Conservation (phyloP, 441 rosid species). For the Sinapis alba region DNA sequence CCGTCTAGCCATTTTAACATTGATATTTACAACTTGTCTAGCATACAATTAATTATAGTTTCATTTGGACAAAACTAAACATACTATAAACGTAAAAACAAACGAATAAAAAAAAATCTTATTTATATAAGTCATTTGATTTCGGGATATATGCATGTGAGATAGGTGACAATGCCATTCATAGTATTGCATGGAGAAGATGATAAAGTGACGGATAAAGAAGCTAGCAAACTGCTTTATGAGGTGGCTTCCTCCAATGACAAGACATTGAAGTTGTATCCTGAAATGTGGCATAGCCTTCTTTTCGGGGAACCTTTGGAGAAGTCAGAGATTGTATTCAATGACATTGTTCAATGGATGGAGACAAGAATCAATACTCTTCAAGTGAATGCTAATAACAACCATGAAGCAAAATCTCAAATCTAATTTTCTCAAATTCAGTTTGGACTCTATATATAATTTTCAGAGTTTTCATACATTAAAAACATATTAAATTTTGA, state of each 20-base stretch:
- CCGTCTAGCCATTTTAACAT: too few relatives aligned
- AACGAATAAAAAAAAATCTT: not conserved
- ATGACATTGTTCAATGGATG: constrained; percentile 73
- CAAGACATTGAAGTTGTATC: constrained; percentile 76
- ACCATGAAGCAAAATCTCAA: constrained; percentile 13
- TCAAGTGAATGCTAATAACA: constrained; percentile 23
- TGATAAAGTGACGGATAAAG: constrained; percentile 70
- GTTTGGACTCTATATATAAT: not conserved
- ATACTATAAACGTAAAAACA: not conserved
- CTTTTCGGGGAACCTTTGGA: constrained; percentile 72
- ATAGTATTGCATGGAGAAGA: constrained; percentile 78
- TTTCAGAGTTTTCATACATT: too few relatives aligned
- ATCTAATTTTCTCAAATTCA: constrained; percentile 12
- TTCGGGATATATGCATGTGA: not conserved
- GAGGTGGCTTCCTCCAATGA: constrained; percentile 60
- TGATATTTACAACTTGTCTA: not conserved
- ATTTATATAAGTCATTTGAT: constrained; percentile 3
- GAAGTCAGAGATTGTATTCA: constrained; percentile 59
- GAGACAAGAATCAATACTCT: constrained; percentile 45
- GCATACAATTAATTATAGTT: not conserved
- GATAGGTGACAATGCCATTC: constrained; percentile 71
- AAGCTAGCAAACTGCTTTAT: constrained; percentile 53
- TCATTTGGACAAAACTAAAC: not conserved
- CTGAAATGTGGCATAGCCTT: constrained; percentile 88
- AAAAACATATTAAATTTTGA: too few relatives aligned